phyloP scores from a whole-genome alignment of 495 filamentous ascomycete genomes.

The Penicillium roqueforti region DNA sequence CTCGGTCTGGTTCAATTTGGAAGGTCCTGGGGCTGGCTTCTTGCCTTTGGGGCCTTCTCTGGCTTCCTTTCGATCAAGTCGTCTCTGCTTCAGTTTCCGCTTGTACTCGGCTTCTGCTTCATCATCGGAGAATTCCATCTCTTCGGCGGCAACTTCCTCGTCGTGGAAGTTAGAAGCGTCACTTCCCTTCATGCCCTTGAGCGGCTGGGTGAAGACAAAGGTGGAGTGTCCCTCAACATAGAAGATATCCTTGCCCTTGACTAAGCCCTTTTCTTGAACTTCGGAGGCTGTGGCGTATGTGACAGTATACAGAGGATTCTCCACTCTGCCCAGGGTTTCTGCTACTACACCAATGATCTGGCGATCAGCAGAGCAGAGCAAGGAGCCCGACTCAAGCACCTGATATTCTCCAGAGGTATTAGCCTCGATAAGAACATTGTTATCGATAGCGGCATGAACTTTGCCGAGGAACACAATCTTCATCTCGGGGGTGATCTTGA shows the following conservation, averaged over 20 bases:
- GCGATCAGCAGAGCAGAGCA: slow-evolving; percentile 75
- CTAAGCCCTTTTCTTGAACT: slow-evolving; percentile 60
- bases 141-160: slow-evolving; percentile 80
- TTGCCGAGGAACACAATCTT: slow-evolving; percentile 67
- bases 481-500: slow-evolving; percentile 70
- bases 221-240: slow-evolving; percentile 71
- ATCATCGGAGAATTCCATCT: slow-evolving; percentile 93
- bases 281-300: slow-evolving; percentile 62
- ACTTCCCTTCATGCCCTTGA: slow-evolving; percentile 73
- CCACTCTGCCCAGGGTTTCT: slow-evolving; percentile 78
- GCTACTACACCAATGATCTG: slow-evolving; percentile 71
- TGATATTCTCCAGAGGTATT: slow-evolving; percentile 72
- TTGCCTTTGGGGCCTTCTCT: slow-evolving; percentile 35
- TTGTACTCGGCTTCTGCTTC: slow-evolving; percentile 86
- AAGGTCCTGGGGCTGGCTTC: slow-evolving; percentile 30
- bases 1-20: slow-evolving; percentile 40
- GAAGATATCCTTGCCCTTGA: slow-evolving; percentile 62
- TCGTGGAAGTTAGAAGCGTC: slow-evolving; percentile 94
- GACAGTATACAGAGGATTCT: slow-evolving; percentile 77
- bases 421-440: slow-evolving; percentile 72
- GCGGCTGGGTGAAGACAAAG: slow-evolving; percentile 76
- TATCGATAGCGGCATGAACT: slow-evolving; percentile 70
- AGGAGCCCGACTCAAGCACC: slow-evolving; percentile 76
- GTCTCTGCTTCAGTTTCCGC: slow-evolving; percentile 59
- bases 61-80: slow-evolving; percentile 45